Base-by-base conservation (phyloP, 495 filamentous ascomycete species). In the Penicillium paradoxum region DNA sequence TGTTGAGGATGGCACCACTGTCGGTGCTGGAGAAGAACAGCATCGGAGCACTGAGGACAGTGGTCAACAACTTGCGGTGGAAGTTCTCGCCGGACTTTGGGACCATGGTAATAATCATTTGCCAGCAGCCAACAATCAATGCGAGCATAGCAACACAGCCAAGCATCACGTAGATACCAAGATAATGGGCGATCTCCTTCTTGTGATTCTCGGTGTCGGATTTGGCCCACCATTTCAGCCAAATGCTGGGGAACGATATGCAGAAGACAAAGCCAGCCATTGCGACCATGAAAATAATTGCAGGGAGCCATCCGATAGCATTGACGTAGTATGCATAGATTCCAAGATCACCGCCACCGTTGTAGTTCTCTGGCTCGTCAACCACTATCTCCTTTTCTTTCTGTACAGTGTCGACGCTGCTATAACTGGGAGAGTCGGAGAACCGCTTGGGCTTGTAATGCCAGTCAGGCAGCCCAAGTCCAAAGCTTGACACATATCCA, bases 261-360 rank as follows among this genome's bases (percentile, higher is more conserved):
- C 66, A 73, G 57, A 80, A 76, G 24, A 74, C 70, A 43, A 74
- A 77, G 10, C 52, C 60, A 4, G 65, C 64, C 49, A 73, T 76
- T 5, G 60, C 60, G 10, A 76, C 52, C 10, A 83, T 55, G 40
- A 82, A 69, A 1, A 72, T 29, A 3, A 79, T 18, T 6, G 80
- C 79, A 0, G 56, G 45, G 3, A 73, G 30, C 73, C 69, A 65
- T 0, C 83, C 83, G 21, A 80, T 74, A 6, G 73, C 74, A 8
- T 65, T 61, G 19, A 83, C 62, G 48, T 87, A 88, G 57, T 84
- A 87, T 0, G 68, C 51, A 58, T 86, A 86, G 36, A 84, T 72
- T 2, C 78, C 63, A 0, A 77, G 54, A 51, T 86, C 81, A 6
- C 81, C 81, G 1, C 77, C 74, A 39, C 60, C 59, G 8, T 73